Percentiles rank a stretch among this genome's conserved stretches.
Conservation (phyloP, 2,329 filamentous ascomycete species). For the Colletotrichum aenigma region DNA sequence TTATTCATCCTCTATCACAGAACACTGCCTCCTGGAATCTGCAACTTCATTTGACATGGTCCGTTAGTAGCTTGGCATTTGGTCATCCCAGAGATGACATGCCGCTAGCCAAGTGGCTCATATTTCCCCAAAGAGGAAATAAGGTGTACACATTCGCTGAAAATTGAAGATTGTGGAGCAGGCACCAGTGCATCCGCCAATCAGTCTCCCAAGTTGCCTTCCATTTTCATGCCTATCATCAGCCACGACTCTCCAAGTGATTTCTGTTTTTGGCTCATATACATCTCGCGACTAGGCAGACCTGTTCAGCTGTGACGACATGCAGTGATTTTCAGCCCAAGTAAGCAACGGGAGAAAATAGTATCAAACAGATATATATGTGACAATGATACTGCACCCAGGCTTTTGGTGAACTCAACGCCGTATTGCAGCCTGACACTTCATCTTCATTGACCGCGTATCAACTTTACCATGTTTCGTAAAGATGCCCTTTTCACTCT, state of each 20-base stretch:
- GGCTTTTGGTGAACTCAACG: background rate
- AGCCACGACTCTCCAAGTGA: background rate
- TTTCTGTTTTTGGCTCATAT: background rate
- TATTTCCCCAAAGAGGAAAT: background rate
- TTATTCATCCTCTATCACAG: background rate
- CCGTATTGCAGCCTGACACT: background rate
- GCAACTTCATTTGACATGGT: background rate
- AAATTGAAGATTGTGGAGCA: background rate
- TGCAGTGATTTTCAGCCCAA: background rate
- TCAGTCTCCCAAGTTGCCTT: background rate
- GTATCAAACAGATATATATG: background rate
- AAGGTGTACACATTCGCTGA: background rate
- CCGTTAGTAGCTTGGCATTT: background rate
- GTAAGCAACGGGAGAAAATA: background rate
- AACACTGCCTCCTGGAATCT: background rate
- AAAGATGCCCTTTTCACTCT: background rate
- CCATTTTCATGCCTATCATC: background rate
- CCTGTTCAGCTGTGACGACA: background rate
- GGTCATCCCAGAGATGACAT: background rate
- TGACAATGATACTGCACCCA: background rate
- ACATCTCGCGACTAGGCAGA: background rate
- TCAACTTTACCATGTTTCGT: background rate
- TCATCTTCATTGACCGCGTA: background rate
- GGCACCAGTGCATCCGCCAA: background rate
- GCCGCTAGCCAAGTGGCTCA: background rate